Evolutionary conservation across 2,329 filamentous ascomycete genomes (phyloP).

Genomic region (Hymenoscyphus infarciens): DNA sequence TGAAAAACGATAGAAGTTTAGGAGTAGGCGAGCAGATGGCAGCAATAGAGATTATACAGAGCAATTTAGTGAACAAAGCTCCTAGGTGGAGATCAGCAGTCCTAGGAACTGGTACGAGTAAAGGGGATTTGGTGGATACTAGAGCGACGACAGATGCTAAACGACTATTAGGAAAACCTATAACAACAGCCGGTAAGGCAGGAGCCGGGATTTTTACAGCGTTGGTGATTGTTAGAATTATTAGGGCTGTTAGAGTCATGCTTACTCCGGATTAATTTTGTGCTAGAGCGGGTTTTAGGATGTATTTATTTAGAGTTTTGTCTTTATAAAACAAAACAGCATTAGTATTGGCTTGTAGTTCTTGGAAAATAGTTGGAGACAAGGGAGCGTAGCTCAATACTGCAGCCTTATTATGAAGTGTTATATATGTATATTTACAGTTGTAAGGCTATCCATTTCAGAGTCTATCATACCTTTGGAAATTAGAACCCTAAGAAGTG

Average conservation of each 20-base stretch:
- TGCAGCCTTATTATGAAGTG: neutral
- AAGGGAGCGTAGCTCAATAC: neutral
- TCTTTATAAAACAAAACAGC: neutral
- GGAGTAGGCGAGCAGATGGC: conserved; percentile 72
- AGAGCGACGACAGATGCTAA: neutral
- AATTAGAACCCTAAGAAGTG: no score
- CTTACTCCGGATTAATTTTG: neutral
- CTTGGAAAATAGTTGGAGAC: neutral
- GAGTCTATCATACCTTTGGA: no score
- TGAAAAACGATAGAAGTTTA: conserved; percentile 50
- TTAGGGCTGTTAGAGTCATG: conserved; percentile 16
- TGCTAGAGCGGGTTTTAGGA: neutral
- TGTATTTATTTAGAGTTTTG: neutral
- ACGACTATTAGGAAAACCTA: conserved; percentile 11
- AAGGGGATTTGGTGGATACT: conserved; percentile 26
- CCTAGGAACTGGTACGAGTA: conserved; percentile 43
- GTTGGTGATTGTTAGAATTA: conserved; percentile 27
- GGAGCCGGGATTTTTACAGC: conserved; percentile 43
- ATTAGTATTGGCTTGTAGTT: neutral
- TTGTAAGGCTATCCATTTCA: no score
- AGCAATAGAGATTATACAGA: conserved; percentile 57
- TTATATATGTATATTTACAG: neutral
- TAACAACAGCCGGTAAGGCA: conserved; percentile 39
- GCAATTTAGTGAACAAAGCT: conserved; percentile 37
- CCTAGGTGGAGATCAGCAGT: conserved; percentile 33